Conservation (phyloP, 192 early-diverging fungal species). For the Coemansia sp. region DNA sequence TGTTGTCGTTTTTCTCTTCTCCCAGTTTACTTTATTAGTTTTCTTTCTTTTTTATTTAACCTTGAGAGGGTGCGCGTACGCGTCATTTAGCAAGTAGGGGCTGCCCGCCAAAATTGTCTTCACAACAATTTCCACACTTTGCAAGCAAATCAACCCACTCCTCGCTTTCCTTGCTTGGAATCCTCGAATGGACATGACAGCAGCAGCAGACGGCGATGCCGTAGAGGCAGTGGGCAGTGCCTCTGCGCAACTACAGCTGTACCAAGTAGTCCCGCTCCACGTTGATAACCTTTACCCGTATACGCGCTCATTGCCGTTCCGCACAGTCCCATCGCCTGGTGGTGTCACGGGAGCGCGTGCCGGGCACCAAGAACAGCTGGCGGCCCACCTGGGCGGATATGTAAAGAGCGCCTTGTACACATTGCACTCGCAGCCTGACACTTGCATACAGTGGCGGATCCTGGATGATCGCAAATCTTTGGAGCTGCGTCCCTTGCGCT, state of each 20-base stretch:
- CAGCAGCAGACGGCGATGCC: background rate
- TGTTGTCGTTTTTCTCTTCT: background rate
- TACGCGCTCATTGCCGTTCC: conserved; percentile 20
- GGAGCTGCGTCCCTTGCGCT: conserved; percentile 45
- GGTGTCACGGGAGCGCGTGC: background rate
- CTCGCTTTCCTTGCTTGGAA: background rate
- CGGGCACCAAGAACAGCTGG: conserved; percentile 20
- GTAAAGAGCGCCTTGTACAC: conserved; percentile 32
- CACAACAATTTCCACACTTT: background rate
- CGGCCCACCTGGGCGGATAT: conserved; percentile 29
- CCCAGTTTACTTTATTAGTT: background rate
- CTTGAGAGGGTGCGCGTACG: background rate
- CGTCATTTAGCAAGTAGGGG: background rate
- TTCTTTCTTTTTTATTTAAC: background rate
- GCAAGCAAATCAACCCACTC: background rate
- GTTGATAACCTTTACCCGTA: conserved; percentile 49
- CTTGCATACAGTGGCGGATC: conserved; percentile 49
- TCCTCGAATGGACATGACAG: background rate
- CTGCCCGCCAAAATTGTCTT: background rate
- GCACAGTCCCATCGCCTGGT: conserved; percentile 29
- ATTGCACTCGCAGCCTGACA: conserved; percentile 35
- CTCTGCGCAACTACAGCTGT: conserved; percentile 32
- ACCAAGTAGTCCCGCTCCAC: conserved; percentile 34
- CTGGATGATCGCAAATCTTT: conserved; percentile 33
- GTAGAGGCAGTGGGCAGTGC: background rate